Base-by-base conservation (phyloP, 2,329 filamentous ascomycete species). In the Colletotrichum australisinense region DNA sequence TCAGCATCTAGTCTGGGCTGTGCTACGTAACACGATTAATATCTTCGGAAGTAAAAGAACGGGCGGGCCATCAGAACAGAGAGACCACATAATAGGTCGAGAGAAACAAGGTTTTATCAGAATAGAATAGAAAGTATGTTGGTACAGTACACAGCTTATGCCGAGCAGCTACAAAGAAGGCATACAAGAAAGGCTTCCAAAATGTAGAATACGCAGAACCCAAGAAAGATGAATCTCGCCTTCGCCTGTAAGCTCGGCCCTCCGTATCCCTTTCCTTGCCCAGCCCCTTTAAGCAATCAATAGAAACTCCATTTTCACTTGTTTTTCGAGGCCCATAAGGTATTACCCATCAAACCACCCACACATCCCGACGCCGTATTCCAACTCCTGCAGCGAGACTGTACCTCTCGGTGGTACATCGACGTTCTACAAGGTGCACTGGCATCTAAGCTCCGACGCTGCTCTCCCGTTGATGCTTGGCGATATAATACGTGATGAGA, bases 401-500 rank as follows among this genome's bases (percentile, higher is more conserved):
- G 24, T 19, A 35, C 24, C 52, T 12, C 52, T 5, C 22, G 22
- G 16, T 26, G 19, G 12, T 28, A 28, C n/a, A 24, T 32, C 7
- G 52, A 28, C 26, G 35, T 16, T 28, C 19, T 32, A n/a, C 7
- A 35, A 16, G 14, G 26, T 35, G 19, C 35, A 30, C 19, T 26
- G 26, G 58, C 11, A 35, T 19, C 38, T 63, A 74, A 28, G 63
- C 52, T 38, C 57, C 69, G 30, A 68, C 42, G 55, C 57, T 74
- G 59, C 70, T 80, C 82, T 93, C 91, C 65, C 90, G 84, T 82
- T 93, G 90, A 80, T 88, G 87, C 86, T 92, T 92, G 53, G 93
- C 93, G 78, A 95, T 92, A 81, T 95, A 95, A 80, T 95, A 95
- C 11, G 93, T 95, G 77, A 95, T 91, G 74, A 95, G 81, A 76